Evolutionary conservation across 805 yeast species (phyloP).

Genomic region (Myxozyma geophila): DNA sequence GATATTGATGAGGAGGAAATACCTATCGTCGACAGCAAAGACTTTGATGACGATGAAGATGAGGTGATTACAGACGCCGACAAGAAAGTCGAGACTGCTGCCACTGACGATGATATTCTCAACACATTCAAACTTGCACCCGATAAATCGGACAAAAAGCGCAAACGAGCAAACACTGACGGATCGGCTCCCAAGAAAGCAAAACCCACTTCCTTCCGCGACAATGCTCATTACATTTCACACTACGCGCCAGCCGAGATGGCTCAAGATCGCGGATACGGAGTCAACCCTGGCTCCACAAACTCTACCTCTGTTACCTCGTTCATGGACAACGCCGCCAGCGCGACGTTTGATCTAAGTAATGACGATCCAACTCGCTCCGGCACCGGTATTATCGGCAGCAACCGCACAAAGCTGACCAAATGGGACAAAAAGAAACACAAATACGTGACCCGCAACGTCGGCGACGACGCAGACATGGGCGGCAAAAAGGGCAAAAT

Average conservation of each 20-base stretch:
- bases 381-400: constrained; percentile 29
- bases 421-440: constrained; percentile 67
- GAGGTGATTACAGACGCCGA: constrained; percentile 17
- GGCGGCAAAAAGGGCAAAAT: constrained; percentile 54
- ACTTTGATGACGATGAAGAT: constrained; percentile 42
- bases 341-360: constrained; percentile 82
- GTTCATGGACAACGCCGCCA: constrained; percentile 81
- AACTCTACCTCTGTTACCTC: constrained; percentile 49
- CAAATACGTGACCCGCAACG: constrained; percentile 26
- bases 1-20: constrained; percentile 43
- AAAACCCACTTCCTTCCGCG: constrained; percentile 63
- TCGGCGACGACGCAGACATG: constrained; percentile 31
- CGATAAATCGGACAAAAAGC: constrained; percentile 43
- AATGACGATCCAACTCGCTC: constrained; percentile 57
- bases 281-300: constrained; percentile 43
- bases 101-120: constrained; percentile 47
- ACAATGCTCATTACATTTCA: constrained; percentile 78
- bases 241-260: constrained; percentile 85
- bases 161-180: constrained; percentile 16
- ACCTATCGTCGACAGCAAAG: constrained; percentile 1
- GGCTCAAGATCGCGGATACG: constrained; percentile 79
- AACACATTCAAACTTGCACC: constrained; percentile 48
- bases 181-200: constrained; percentile 36
- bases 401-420: constrained; percentile 39
- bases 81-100: constrained; percentile 41